A percentile compares a stretch with the other conserved stretches of the same genome.
Conservation (phyloP, 148 eudicot species). For the Arbutus unedo region DNA sequence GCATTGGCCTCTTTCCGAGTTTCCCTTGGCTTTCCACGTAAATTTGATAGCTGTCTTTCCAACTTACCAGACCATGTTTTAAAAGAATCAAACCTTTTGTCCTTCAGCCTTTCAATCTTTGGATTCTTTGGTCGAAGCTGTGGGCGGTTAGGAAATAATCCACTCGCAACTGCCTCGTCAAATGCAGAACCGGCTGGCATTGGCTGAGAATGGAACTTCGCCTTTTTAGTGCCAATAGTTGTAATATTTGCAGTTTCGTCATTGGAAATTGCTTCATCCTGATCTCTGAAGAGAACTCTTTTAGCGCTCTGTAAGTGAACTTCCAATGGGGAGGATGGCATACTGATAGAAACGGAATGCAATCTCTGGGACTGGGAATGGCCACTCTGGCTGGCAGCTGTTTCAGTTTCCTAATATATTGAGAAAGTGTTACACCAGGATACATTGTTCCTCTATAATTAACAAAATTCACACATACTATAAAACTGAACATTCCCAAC, state of each 20-base stretch:
- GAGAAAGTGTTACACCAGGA: slow-evolving; percentile 9
- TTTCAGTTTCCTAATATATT: slow-evolving; percentile 35
- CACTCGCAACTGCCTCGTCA: slow-evolving; percentile 26
- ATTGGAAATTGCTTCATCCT: slow-evolving; percentile 18
- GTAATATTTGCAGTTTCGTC: slow-evolving; percentile 13
- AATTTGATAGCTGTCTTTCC: slow-evolving; percentile 59
- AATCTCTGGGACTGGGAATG: slow-evolving; percentile 16
- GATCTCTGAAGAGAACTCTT: slow-evolving; percentile 42
- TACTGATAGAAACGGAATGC: slow-evolving; percentile 57
- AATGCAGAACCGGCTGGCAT: slow-evolving; percentile 36
- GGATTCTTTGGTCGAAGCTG: slow-evolving; percentile 30
- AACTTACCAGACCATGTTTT: slow-evolving; percentile 90
- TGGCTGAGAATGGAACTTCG: slow-evolving; percentile 59
- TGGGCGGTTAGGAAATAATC: slow-evolving; percentile 22
- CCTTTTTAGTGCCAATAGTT: slow-evolving; percentile 11
- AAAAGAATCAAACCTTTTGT: slow-evolving; percentile 65
- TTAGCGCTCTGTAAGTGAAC: slow-evolving; percentile 26
- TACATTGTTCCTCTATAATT: background rate
- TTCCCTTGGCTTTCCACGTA: slow-evolving; percentile 52
- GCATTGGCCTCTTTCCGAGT: slow-evolving; percentile 27
- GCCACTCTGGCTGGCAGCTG: slow-evolving; percentile 15
- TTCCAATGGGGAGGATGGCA: slow-evolving; percentile 65
- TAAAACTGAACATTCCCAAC: background rate
- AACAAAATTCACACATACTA: background rate
- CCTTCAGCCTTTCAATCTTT: slow-evolving; percentile 33